Conservation (phyloP, 176 grass and related monocot species). For the Hyparrhenia diplandra region DNA sequence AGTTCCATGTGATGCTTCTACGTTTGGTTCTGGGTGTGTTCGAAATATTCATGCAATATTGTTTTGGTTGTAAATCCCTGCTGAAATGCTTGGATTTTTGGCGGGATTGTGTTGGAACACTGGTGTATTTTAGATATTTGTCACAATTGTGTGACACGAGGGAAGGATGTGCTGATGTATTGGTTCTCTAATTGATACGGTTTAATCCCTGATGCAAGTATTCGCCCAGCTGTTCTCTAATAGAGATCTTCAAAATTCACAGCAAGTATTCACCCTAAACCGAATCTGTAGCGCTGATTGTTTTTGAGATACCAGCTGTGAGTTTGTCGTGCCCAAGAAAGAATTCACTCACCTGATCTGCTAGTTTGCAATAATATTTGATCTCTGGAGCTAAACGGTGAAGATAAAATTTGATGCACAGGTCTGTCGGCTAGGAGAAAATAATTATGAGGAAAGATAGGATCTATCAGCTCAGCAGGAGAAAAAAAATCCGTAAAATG, state of each 20-base stretch:
- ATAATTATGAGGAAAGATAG: too few species aligned
- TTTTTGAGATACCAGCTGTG: not conserved
- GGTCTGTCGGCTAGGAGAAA: too few species aligned
- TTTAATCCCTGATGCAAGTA: not conserved
- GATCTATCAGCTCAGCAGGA: too few species aligned
- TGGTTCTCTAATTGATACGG: slow-evolving; percentile 6
- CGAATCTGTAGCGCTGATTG: too few species aligned
- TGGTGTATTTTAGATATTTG: not conserved
- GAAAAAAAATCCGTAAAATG: too few species aligned
- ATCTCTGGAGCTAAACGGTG: not conserved
- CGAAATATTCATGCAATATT: slow-evolving; percentile 1
- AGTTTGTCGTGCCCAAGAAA: not conserved
- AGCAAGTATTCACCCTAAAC: too few species aligned
- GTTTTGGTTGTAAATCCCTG: slow-evolving; percentile 38
- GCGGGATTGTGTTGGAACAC: not conserved
- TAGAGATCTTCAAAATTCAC: too few species aligned
- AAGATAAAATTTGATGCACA: too few species aligned
- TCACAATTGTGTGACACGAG: slow-evolving; percentile 36
- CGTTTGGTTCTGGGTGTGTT: not conserved
- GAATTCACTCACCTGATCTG: not conserved
- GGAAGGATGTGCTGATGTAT: not conserved
- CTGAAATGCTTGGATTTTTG: not conserved
- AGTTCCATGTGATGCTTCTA: slow-evolving; percentile 29
- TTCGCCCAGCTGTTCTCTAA: too few species aligned
- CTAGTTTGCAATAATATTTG: not conserved